phyloP scores from a whole-genome alignment of 2,329 filamentous ascomycete genomes.

The Colletotrichum brevisporum region DNA sequence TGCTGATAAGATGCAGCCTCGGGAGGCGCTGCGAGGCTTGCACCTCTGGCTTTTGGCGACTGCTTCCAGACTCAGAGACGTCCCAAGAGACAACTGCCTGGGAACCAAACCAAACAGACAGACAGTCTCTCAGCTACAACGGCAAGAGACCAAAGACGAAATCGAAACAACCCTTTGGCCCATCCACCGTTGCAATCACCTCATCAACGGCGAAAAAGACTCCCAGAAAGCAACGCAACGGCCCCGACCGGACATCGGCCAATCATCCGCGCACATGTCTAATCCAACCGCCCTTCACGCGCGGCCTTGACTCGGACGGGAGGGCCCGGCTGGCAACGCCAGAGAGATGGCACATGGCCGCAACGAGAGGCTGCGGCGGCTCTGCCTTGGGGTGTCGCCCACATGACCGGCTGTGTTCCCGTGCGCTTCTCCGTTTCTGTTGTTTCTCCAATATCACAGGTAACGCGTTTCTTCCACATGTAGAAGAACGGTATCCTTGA shows the following conservation, averaged over 20 bases:
- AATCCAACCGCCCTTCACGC: constrained; percentile 36
- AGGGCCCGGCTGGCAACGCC: too few species aligned
- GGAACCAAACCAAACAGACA: not conserved
- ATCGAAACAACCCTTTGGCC: not conserved
- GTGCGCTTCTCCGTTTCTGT: not conserved
- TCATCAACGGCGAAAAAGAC: not conserved
- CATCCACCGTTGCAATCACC: not conserved
- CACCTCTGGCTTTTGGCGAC: constrained; percentile 36
- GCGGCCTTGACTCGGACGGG: constrained; percentile 26
- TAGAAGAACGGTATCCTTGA: too few species aligned
- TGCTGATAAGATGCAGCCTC: constrained; percentile 26
- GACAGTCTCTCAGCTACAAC: not conserved
- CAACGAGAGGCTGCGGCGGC: constrained; percentile 36
- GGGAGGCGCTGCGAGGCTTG: constrained; percentile 11
- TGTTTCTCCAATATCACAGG: not conserved
- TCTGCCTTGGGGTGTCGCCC: not conserved
- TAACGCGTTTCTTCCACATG: not conserved
- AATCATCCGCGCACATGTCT: constrained; percentile 41
- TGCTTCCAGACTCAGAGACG: not conserved
- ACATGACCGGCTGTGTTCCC: not conserved
- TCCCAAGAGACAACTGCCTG: not conserved
- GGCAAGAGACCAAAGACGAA: too few species aligned
- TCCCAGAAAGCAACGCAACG: too few species aligned
- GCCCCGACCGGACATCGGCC: constrained; percentile 31
- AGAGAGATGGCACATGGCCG: constrained; percentile 23